phyloP scores from a whole-genome alignment of 1,284 basidiomycete genomes.

The Melampsora abietis-canadensis region DNA sequence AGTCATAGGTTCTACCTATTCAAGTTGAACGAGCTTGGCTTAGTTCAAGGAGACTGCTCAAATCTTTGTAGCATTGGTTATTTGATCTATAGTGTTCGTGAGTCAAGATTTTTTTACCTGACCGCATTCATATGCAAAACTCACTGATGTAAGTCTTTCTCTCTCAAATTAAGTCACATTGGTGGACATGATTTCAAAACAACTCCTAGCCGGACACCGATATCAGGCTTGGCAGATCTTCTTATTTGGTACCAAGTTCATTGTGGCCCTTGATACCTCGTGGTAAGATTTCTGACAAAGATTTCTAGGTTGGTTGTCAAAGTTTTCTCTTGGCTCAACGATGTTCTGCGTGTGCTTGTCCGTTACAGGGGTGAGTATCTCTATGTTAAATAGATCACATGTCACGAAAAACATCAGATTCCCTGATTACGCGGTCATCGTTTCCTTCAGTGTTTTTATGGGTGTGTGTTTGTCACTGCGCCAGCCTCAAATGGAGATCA shows the following conservation, averaged over 20 bases:
- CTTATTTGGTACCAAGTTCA: conserved; percentile 6
- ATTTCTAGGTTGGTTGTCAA: background rate
- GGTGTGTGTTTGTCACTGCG: background rate
- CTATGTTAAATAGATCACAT: background rate
- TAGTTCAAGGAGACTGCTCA: background rate
- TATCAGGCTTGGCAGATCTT: conserved; percentile 1
- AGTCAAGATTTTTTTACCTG: background rate
- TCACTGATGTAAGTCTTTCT: background rate
- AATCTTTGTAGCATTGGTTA: background rate
- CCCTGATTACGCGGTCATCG: background rate
- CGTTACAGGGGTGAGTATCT: background rate
- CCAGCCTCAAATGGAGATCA: background rate
- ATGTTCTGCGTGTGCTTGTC: background rate
- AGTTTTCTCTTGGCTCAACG: background rate
- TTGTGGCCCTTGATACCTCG: conserved; percentile 1
- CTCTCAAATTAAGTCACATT: background rate
- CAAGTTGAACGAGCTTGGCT: background rate
- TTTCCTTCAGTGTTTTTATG: background rate
- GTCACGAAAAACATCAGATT: background rate
- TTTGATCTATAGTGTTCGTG: background rate
- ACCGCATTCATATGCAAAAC: background rate
- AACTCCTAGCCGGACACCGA: background rate
- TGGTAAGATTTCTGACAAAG: background rate
- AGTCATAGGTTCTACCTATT: background rate
- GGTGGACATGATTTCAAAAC: background rate